Evolutionary conservation across 768 basidiomycete genomes (phyloP), one percentile per base, ranked within the genome.

Genomic region (Mycena indigotica): DNA sequence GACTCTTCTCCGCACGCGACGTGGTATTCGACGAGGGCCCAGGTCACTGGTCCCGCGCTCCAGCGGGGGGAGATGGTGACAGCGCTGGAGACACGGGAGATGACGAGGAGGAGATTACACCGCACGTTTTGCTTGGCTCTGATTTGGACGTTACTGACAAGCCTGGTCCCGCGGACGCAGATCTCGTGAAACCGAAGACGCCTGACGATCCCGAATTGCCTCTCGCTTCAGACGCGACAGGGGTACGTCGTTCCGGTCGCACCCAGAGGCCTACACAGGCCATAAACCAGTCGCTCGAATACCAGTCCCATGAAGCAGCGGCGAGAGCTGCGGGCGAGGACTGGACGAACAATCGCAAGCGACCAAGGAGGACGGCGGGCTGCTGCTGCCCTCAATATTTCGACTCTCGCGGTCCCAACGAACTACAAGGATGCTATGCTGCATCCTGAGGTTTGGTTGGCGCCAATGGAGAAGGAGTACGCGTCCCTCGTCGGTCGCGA

Each of bases 1-100:
- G 25, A n/a, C 56, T 69, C 10, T 56, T 67, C 28, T 55, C 45
- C 17, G 48, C 58, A 3, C 30, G 67, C 2, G 57, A 70, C 44
- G 57, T 72, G 1, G 56, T 66, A 1, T 70, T 72, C 45, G 67
- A 72, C 13, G 68, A 70, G 46, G 65, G 68, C 0, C 12, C 3
- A 0, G 56, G 50, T 0, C 58, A 67, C 19, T 50, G 48, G 48
- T 50, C 48, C n/a, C 51, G 51, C 23, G n/a, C 51, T 16, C 51
- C 38, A 35, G 51, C 51, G 23, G 51, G 38, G 51, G 51, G 51
- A 40, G 51, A 32, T 19, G 13, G 32, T 5, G 48, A 26, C 12
- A 19, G 15, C 16, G 48, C 48, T 28, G 48, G 48, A 8, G 48
- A 50, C 32, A 17, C 32, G 32, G 17, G 32, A 35, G 32, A 35